Base-by-base conservation (phyloP, 2,329 filamentous ascomycete species). In the Pyrenophora teres region DNA sequence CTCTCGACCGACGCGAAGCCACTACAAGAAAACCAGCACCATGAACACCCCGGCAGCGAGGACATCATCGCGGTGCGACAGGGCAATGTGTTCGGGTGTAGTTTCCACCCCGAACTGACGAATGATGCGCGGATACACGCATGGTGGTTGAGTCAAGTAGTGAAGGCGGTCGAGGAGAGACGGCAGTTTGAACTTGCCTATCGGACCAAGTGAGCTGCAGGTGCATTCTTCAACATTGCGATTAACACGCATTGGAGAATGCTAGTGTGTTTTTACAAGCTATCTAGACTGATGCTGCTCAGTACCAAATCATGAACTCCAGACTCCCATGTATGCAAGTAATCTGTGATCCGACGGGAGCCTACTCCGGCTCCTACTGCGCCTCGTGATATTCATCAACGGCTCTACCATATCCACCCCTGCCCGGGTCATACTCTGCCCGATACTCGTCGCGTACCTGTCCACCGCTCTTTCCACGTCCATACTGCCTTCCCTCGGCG, bases 401-500 rank as follows among this genome's bases (percentile, higher is more conserved):
- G 36, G 90, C 90, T 59, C 92, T 83, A 37, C 94, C 93, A 62
- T 92, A 85, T 9, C 94, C 94, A 63, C 94, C 94, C 64, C 94
- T 84, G 13, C 94, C 94, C 54, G 96, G 93, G 72, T 99, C 94
- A 71, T 87, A 99, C 77, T 99, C 94, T 74, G 97, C 91, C 39
- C 94, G 86, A 76, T 97, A 99, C 79, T 99, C 95, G 73, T 99
- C 94, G 60, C 94, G 86, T 57, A 99, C 94, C 77, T 99, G 94
- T 4, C 94, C 94, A 52, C 94, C 94, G 54, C 90, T 96, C 80
- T 96, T 96, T 67, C 93, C 93, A 46, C 93, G 87, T 57, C 92
- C 94, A 73, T 97, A 99, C 78, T 99, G 94, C 54, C 94, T 85
- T 6, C 94, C 94, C 78, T 99, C 94, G 63, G 92, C 87, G 65